Percentiles rank a stretch among this genome's conserved stretches.
phyloP scores from a whole-genome alignment of 1,284 basidiomycete species.

The Puccinia hordei region DNA sequence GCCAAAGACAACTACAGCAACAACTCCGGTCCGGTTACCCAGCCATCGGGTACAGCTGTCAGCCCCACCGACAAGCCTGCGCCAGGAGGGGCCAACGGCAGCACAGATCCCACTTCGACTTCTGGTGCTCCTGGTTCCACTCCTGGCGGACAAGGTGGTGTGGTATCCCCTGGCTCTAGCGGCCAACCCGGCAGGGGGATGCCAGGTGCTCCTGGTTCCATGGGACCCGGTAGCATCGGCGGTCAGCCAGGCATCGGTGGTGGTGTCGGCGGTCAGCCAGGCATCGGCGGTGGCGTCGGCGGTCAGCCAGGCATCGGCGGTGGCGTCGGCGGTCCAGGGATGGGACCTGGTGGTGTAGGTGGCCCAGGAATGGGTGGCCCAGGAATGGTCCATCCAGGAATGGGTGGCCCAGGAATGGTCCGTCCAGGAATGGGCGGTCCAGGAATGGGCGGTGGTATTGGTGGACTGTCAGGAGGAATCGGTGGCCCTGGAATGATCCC shows the following conservation, averaged over 20 bases:
- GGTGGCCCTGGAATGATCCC: no score
- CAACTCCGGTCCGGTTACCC: background rate
- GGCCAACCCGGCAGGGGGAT: background rate
- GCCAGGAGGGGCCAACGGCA: background rate
- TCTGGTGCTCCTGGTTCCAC: background rate
- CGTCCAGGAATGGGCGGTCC: no score
- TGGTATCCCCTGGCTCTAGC: background rate
- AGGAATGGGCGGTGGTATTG: no score
- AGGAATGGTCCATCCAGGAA: no score
- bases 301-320: no score
- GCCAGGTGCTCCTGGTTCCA: background rate
- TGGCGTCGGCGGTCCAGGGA: no score
- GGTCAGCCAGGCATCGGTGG: background rate
- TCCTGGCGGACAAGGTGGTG: background rate
- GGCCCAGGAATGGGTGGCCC: no score
- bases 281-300: no score
- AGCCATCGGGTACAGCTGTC: background rate
- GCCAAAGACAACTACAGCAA: conserved; percentile 8
- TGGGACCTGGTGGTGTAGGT: no score
- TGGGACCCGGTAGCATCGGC: background rate
- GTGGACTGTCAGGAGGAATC: no score
- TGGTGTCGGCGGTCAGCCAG: background rate
- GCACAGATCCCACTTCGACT: background rate
- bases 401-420: no score
- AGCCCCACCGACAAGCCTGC: background rate